Base-by-base conservation (phyloP, 148 eudicot species). In the Chenopodium quinoa region DNA sequence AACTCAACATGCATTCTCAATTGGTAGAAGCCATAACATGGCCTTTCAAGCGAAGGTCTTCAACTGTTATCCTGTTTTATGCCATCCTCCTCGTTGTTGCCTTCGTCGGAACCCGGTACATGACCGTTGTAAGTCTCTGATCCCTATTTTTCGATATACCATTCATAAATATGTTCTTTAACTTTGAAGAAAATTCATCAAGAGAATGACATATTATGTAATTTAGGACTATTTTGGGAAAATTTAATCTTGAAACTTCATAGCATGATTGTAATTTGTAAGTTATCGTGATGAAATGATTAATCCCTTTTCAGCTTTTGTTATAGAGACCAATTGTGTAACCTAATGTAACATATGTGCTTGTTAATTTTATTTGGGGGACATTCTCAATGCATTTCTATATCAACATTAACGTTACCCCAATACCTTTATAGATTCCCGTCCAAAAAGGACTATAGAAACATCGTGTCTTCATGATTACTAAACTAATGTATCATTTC, bases 71-170 rank as follows among this genome's bases (percentile, higher is more conserved):
- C 54, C 58, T 89, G 40, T 82, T 88, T 70, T 87, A 86, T 31
- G 68, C 84, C 22, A 68, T 88, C 54, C 81, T 92, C 27, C 78
- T 88, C 68, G n/a, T 81, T 64, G 73, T 79, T 4, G 90, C 89
- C 65, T 79, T 83, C 54, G 8, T 88, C 9, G 86, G 85, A 67
- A 86, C 88, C 9, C 85, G 83, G 27, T 88, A 85, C 81, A 79
- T 89, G 62, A 86, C 86, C 79, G 76, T 90, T 58, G 94, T 90
- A 89, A 88, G 94, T 86, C 14, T 16, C 8, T 14, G 54, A 50
- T 50, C 54, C 54, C 22, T 56, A 3, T 14, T n/a, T 19, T 75
- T 27, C 9, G 0, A 31, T 27, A 20, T 16, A 4, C 2, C 1
- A 54, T 31, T 29, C 17, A 17, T 14, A 29, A 0, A 22, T 63